These are phyloP conservation scores for Terfezia claveryi DNA, from an alignment of 495 filamentous ascomycete genomes.

Conservation along the genomic window DNA sequence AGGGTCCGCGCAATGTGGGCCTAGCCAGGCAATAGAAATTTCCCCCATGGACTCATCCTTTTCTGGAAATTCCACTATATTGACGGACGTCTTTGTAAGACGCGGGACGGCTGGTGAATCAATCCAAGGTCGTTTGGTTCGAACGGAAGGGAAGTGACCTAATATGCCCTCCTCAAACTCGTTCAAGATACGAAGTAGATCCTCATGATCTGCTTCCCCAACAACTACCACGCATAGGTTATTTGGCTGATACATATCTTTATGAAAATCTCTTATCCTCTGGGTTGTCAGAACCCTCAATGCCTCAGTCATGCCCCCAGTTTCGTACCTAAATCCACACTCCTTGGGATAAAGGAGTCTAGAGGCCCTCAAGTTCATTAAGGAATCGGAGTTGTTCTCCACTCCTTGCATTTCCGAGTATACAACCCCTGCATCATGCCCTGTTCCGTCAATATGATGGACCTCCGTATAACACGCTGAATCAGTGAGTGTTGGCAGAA, in stretches of 20 bases:
- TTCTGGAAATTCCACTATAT: constrained; percentile 81
- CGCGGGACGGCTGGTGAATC: constrained; percentile 59
- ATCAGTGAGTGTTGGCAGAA: constrained; percentile 79
- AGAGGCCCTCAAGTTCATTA: constrained; percentile 62
- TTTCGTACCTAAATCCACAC: constrained; percentile 87
- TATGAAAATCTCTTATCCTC: constrained; percentile 77
- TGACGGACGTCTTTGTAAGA: constrained; percentile 42
- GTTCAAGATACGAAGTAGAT: constrained; percentile 62
- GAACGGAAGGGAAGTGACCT: constrained; percentile 47
- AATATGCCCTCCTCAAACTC: constrained; percentile 73
- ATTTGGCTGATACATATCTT: constrained; percentile 93
- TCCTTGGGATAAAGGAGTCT: constrained; percentile 70
- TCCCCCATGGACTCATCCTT: constrained; percentile 87
- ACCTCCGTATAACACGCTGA: constrained; percentile 88
- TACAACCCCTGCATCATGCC: constrained; percentile 90
- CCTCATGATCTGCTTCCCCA: constrained; percentile 64
- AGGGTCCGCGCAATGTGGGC: constrained; percentile 50
- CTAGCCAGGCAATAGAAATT: constrained; percentile 61
- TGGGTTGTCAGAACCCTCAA: constrained; percentile 68
- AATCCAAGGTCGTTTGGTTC: constrained; percentile 52
- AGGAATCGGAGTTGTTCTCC: constrained; percentile 57
- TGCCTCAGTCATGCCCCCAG: constrained; percentile 86
- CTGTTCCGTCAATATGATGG: constrained; percentile 77
- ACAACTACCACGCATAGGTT: constrained; percentile 80
- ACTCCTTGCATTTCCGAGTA: constrained; percentile 98